phyloP scores from a whole-genome alignment of 352 stramenopile species.

The Pythium monospermum region DNA sequence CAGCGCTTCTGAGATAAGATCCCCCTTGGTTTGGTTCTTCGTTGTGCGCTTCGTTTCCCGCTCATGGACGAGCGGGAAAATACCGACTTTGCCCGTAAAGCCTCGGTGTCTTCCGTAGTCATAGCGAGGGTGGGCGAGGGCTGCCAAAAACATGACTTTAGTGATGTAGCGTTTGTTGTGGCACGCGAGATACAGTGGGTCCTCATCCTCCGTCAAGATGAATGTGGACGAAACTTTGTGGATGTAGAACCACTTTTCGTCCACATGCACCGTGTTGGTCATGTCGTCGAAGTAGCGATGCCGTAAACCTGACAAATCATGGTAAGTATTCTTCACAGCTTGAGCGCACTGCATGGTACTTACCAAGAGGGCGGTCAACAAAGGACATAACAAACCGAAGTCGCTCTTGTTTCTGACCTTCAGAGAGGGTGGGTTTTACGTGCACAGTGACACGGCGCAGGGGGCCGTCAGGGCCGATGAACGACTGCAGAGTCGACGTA shows the following conservation, averaged over 20 bases:
- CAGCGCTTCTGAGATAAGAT: not conserved
- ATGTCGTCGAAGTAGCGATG: constrained; percentile 14
- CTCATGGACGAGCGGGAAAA: constrained; percentile 7
- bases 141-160: constrained; percentile 28
- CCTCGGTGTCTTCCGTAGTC: constrained; percentile 2
- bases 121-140: constrained; percentile 10
- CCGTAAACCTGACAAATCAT: not conserved
- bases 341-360: no score
- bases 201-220: constrained; percentile 15
- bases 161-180: constrained; percentile 24
- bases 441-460: not conserved
- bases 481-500: constrained; percentile 2
- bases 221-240: constrained; percentile 7
- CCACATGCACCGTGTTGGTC: constrained; percentile 15
- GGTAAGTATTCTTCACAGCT: not conserved
- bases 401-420: constrained; percentile 4
- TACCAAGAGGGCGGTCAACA: constrained; percentile 11
- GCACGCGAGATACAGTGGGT: not conserved
- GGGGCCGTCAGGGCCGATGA: constrained; percentile 13
- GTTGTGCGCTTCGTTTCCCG: constrained; percentile 3
- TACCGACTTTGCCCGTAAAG: constrained; percentile 14
- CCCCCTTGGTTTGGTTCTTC: constrained; percentile 5
- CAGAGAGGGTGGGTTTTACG: constrained; percentile 2
- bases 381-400: not conserved
- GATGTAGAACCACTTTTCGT: constrained; percentile 31